Percentiles rank a stretch among this genome's conserved stretches.
phyloP scores from a whole-genome alignment of 2,329 filamentous ascomycete genomes.

The Hypoxylon sp. region DNA sequence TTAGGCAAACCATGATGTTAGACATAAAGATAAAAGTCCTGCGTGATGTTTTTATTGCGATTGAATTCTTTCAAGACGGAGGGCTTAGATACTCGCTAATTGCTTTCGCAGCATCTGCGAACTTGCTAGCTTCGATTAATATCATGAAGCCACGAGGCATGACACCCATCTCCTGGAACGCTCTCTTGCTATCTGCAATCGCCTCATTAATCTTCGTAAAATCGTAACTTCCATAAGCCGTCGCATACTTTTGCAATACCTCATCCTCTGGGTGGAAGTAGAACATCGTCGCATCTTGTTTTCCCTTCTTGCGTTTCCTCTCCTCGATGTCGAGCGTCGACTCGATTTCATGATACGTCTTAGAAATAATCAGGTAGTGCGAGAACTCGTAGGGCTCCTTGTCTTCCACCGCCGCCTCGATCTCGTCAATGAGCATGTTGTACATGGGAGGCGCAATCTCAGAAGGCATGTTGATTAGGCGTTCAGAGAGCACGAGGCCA shows the following conservation, averaged over 20 bases:
- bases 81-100: slow-evolving; percentile 79
- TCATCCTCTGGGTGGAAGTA: slow-evolving; percentile 99
- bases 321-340: slow-evolving; percentile 81
- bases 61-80: slow-evolving; percentile 53
- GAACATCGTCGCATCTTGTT: slow-evolving; percentile 74
- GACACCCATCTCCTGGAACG: slow-evolving; percentile 94
- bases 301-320: slow-evolving; percentile 76
- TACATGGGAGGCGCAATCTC: slow-evolving; percentile 95
- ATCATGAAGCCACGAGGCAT: slow-evolving; percentile 87
- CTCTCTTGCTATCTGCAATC: slow-evolving; percentile 89
- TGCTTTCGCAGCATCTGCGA: slow-evolving; percentile 80
- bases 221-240: slow-evolving; percentile 77
- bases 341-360: slow-evolving; percentile 90
- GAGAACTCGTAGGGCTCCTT: slow-evolving; percentile 93
- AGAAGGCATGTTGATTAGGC: slow-evolving; percentile 95
- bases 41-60: slow-evolving; percentile 38
- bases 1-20: slow-evolving; percentile 40
- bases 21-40: slow-evolving; percentile 12
- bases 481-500: slow-evolving; percentile 90
- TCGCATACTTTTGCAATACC: slow-evolving; percentile 81
- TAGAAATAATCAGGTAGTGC: slow-evolving; percentile 91
- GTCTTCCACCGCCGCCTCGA: slow-evolving; percentile 88
- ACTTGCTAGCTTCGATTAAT: slow-evolving; percentile 83
- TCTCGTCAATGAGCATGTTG: slow-evolving; percentile 91
- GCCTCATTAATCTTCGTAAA: slow-evolving; percentile 87